These are phyloP conservation scores for Biancaea sappan DNA, from an alignment of 306 rosid genomes.

Conservation along the genomic window DNA sequence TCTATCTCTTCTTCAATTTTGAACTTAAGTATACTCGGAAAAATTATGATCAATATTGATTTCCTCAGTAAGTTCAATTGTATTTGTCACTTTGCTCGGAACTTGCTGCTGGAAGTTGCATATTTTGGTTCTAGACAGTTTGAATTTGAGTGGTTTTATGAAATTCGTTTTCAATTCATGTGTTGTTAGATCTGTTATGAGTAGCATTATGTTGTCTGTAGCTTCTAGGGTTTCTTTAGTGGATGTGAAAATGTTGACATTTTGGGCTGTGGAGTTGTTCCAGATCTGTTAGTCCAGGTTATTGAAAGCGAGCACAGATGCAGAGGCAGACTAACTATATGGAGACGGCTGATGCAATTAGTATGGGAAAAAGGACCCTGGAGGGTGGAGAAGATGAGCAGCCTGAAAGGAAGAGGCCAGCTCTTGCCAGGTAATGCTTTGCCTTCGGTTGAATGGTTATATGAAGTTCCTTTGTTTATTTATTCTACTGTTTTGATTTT, in stretches of 20 bases:
- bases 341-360: slow-evolving; percentile 60
- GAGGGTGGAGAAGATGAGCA: slow-evolving; percentile 76
- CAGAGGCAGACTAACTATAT: slow-evolving; percentile 52
- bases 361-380: slow-evolving; percentile 54
- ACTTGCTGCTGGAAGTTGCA: neutral
- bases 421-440: slow-evolving; percentile 59
- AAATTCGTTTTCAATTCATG: slow-evolving; percentile 9
- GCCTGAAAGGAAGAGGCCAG: slow-evolving; percentile 71
- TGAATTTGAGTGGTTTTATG: neutral
- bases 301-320: slow-evolving; percentile 35
- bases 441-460: neutral
- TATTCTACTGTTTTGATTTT: neutral
- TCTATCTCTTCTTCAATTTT: neutral
- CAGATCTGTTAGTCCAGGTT: slow-evolving; percentile 44
- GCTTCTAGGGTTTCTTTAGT: slow-evolving; percentile 16
- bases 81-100: neutral
- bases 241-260: neutral
- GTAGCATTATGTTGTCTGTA: neutral
- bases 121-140: neutral
- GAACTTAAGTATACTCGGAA: neutral
- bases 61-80: neutral
- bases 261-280: slow-evolving; percentile 20
- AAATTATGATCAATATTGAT: neutral
- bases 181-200: slow-evolving; percentile 30
- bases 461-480: neutral